Percentiles rank a stretch among this genome's conserved stretches.
These are phyloP conservation scores for Backusella mclennaniae DNA, from an alignment of 192 early-diverging fungal genomes.

Conservation along the genomic window DNA sequence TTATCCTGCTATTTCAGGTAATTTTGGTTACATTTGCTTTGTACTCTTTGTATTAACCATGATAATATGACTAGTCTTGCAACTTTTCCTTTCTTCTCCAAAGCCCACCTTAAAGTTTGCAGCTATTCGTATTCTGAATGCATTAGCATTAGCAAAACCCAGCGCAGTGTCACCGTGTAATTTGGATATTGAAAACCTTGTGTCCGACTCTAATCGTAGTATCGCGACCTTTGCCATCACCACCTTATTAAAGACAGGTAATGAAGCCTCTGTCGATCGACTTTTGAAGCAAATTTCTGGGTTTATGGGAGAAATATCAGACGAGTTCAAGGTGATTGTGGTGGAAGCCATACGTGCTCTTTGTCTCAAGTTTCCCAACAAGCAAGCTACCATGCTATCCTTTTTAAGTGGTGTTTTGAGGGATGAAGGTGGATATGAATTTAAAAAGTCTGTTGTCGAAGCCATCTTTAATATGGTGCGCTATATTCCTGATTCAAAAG, in stretches of 20 bases:
- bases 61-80: constrained; percentile 57
- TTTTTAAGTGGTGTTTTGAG: constrained; percentile 92
- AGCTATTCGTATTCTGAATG: constrained; percentile 95
- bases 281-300: constrained; percentile 99
- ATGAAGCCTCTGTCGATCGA: constrained; percentile 95
- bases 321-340: constrained; percentile 99
- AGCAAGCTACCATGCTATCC: constrained; percentile 90
- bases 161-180: constrained; percentile 93
- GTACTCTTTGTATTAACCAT: background rate
- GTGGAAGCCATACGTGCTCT: constrained; percentile 97
- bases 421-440: constrained; percentile 98
- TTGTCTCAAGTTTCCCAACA: constrained; percentile 94
- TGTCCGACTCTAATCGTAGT: constrained; percentile 95
- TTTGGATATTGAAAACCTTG: constrained; percentile 96
- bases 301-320: constrained; percentile 97
- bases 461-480: constrained; percentile 96
- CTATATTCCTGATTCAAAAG: constrained; percentile 92
- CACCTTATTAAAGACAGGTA: constrained; percentile 97
- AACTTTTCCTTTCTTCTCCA: constrained; percentile 90
- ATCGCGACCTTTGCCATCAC: constrained; percentile 99
- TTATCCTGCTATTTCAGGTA: constrained; percentile 88
- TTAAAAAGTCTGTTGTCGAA: constrained; percentile 94
- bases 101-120: constrained; percentile 95
- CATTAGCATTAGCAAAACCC: constrained; percentile 87
- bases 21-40: background rate